These are phyloP conservation scores for Sarcomyxa edulis DNA, from an alignment of 768 basidiomycete genomes.

Conservation along the genomic window DNA sequence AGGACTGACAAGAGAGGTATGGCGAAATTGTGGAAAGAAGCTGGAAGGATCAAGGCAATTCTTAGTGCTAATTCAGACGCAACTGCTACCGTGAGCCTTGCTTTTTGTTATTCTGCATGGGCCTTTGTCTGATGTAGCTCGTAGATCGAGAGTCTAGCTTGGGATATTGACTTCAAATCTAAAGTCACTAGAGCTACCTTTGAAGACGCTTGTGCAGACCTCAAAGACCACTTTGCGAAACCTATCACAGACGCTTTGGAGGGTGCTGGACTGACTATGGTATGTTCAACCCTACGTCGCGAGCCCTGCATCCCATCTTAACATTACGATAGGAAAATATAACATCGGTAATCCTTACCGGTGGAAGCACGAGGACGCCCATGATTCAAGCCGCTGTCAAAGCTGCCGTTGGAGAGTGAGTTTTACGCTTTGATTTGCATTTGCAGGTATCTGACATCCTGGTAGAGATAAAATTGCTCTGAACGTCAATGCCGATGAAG, in stretches of 20 bases:
- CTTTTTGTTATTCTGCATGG: not conserved
- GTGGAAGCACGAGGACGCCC: slow-evolving; percentile 85
- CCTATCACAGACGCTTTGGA: slow-evolving; percentile 74
- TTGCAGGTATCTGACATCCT: not conserved
- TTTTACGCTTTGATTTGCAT: slow-evolving; percentile 10
- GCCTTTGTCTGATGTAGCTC: slow-evolving; percentile 6
- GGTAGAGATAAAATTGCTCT: slow-evolving; percentile 76
- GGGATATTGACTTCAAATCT: slow-evolving; percentile 86
- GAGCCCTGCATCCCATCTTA: slow-evolving; percentile 1
- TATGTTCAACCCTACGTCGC: slow-evolving; percentile 23
- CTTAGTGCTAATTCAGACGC: slow-evolving; percentile 90
- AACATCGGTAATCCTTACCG: slow-evolving; percentile 87
- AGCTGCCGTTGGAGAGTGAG: slow-evolving; percentile 72
- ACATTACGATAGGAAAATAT: slow-evolving; percentile 59
- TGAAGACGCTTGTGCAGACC: slow-evolving; percentile 66
- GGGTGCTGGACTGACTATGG: slow-evolving; percentile 62
- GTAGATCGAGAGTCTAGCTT: slow-evolving; percentile 82
- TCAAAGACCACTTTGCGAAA: slow-evolving; percentile 55
- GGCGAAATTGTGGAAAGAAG: slow-evolving; percentile 94
- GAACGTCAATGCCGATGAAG: slow-evolving; percentile 97
- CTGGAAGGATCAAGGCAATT: slow-evolving; percentile 84
- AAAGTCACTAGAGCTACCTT: slow-evolving; percentile 76
- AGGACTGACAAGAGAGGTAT: slow-evolving; percentile 75
- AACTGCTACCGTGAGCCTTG: slow-evolving; percentile 51
- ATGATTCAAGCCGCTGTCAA: slow-evolving; percentile 86